A percentile compares a stretch with the other conserved stretches of the same genome.
phyloP scores from a whole-genome alignment of 208 protist genomes.

The Phytomonas sp. region DNA sequence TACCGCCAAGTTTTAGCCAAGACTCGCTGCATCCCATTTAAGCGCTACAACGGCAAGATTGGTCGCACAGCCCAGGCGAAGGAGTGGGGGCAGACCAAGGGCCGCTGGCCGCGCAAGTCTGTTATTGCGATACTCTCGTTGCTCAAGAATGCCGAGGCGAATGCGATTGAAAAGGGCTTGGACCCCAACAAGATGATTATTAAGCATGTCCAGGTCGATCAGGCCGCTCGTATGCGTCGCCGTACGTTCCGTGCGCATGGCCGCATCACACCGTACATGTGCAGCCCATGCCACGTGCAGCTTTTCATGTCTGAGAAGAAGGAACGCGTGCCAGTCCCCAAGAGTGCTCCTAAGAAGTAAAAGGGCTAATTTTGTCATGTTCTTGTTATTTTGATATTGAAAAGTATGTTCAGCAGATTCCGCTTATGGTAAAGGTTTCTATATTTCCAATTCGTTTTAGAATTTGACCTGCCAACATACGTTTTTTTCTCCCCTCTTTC shows the following conservation, averaged over 20 bases:
- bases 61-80: constrained; percentile 91
- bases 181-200: constrained; percentile 89
- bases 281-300: constrained; percentile 87
- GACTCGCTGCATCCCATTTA: constrained; percentile 93
- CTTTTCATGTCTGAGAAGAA: constrained; percentile 85
- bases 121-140: constrained; percentile 84
- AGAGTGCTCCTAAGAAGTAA: constrained; percentile 82
- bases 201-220: constrained; percentile 90
- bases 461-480: background rate
- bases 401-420: background rate
- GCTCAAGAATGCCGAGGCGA: constrained; percentile 92
- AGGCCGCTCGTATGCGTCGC: constrained; percentile 87
- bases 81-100: constrained; percentile 88
- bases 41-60: constrained; percentile 89
- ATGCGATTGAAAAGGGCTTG: constrained; percentile 86
- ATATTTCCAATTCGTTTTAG: background rate
- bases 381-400: background rate
- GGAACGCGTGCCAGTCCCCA: constrained; percentile 72
- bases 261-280: constrained; percentile 92
- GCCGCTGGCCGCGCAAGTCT: constrained; percentile 93
- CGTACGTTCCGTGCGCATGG: constrained; percentile 94
- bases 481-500: background rate
- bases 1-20: constrained; percentile 92
- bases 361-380: background rate
- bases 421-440: background rate